Evolutionary conservation across 129 eudicot species (phyloP), one percentile per base, ranked within the genome.

Genomic region (Chrysanthemum lavandulifolium): DNA sequence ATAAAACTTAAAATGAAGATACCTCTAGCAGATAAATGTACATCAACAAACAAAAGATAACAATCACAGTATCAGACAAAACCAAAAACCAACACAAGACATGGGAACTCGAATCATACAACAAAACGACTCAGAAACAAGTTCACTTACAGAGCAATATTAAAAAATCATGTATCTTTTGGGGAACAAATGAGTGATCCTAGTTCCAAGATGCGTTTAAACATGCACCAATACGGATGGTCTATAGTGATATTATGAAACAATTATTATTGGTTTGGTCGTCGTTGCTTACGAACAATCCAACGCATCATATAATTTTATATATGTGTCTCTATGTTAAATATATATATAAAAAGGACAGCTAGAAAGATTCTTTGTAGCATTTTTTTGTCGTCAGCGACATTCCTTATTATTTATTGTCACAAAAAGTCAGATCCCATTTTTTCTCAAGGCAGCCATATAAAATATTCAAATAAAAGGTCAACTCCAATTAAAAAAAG

Each of bases 211-310:
- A n/a, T n/a, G n/a, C n/a, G n/a, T n/a, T n/a, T n/a, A n/a, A n/a
- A n/a, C n/a, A n/a, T n/a, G n/a, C n/a, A n/a, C n/a, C 52, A 63
- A 57, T 71, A 18, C 25, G 51, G 40, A 69, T 31, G 56, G 55
- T 3, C 6, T 51, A 61, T 50, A 14, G 1, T 50, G 13, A 27
- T 16, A n/a, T 2, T 36, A 3, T 74, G 65, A 65, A n/a, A 33
- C 5, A 16, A 65, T 75, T 73, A 66, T 66, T 75, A 54, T 10
- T 13, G 18, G 56, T 75, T 67, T 10, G 73, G 45, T 75, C 79
- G 79, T 75, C 79, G 66, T 49, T 75, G 79, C 79, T 75, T 67
- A 75, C 79, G 79, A 75, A 75, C 59, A 55, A 66, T 21, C 49
- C 29, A 75, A 18, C 9, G 73, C 18, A 54, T 53, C 54, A 5